These are phyloP conservation scores for Leishmania gerbilli DNA, from an alignment of 208 protist species.

Conservation along the genomic window DNA sequence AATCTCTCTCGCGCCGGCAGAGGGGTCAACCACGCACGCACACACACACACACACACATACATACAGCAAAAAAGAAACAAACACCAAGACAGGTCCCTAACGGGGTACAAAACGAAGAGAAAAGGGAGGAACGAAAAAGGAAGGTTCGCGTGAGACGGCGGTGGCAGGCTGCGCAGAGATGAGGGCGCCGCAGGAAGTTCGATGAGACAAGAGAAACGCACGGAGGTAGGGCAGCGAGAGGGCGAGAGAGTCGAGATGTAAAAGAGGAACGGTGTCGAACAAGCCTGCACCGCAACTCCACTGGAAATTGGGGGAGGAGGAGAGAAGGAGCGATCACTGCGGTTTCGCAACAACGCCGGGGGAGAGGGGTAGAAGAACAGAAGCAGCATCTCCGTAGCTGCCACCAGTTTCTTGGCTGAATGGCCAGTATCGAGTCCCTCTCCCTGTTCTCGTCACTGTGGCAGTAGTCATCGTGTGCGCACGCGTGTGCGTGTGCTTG, in stretches of 20 bases:
- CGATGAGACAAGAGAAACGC: neutral
- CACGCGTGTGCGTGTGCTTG: neutral
- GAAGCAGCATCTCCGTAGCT: neutral
- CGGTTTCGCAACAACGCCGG: neutral
- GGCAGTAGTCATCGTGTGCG: neutral
- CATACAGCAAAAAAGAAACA: neutral
- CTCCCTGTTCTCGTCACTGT: no score
- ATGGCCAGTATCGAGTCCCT: neutral
- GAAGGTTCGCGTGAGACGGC: neutral
- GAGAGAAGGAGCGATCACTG: neutral
- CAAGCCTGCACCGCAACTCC: neutral
- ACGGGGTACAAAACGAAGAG: neutral
- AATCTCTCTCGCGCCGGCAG: no score
- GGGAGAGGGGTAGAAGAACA: neutral
- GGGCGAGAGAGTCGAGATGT: neutral
- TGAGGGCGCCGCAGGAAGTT: conserved; percentile 13
- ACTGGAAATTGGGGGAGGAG: neutral
- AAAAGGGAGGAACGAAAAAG: conserved; percentile 5
- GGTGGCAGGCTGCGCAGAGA: neutral
- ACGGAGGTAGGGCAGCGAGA: neutral
- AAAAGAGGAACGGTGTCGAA: neutral
- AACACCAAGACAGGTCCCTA: neutral
- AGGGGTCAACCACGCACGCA: no score
- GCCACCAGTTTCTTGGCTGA: neutral
- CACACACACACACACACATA: neutral